Conservation (phyloP, 192 early-diverging fungal genomes). For the Phlyctochytrium planicorne region DNA sequence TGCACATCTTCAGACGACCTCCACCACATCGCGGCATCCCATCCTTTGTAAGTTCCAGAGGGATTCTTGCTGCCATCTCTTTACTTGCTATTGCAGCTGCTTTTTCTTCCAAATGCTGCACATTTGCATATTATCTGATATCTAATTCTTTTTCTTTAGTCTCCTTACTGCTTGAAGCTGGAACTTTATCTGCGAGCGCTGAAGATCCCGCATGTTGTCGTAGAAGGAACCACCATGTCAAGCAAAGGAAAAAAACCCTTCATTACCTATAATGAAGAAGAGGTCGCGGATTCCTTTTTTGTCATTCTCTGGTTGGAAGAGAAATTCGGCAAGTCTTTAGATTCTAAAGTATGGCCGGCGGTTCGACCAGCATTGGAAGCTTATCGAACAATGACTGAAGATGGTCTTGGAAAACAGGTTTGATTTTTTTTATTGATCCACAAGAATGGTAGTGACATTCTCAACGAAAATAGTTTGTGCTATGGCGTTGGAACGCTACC, state of each 20-base stretch:
- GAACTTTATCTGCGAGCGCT: background rate
- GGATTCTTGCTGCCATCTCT: too few relatives aligned
- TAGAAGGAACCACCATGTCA: background rate
- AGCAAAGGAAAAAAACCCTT: constrained; percentile 2
- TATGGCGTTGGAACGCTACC: too few relatives aligned
- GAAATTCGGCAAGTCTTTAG: background rate
- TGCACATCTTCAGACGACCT: background rate
- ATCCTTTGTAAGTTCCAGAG: background rate
- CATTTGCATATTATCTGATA: too few relatives aligned
- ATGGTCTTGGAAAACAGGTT: background rate
- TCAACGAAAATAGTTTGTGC: too few relatives aligned
- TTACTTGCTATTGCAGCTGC: too few relatives aligned
- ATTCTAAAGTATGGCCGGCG: background rate
- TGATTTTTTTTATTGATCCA: too few relatives aligned
- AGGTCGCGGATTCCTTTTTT: background rate
- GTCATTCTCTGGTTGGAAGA: background rate
- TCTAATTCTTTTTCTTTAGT: too few relatives aligned
- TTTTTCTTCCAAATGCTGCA: too few relatives aligned
- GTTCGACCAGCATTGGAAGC: background rate
- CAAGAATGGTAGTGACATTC: too few relatives aligned
- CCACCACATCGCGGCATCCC: background rate
- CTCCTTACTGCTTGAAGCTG: background rate
- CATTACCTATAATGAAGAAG: constrained; percentile 5
- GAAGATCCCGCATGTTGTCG: background rate
- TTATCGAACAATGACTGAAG: constrained; percentile 2